Evolutionary conservation across 805 yeast genomes (phyloP).

Genomic region (Debaryomyces castellii): DNA sequence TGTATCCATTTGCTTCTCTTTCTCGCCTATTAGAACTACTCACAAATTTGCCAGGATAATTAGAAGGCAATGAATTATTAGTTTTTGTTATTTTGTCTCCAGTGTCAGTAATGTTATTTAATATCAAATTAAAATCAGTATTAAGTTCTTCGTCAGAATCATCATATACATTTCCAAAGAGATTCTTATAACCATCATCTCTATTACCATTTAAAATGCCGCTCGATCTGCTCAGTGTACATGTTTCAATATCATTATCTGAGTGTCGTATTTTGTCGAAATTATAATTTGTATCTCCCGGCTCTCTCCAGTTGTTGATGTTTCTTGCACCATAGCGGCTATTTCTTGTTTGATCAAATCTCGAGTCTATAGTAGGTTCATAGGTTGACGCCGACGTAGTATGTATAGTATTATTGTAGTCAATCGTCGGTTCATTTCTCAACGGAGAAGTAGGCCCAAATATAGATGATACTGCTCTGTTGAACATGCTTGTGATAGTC

Average conservation of each 20-base stretch:
- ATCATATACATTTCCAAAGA: constrained; percentile 3
- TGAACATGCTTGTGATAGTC: constrained; percentile 4
- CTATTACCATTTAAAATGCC: neutral
- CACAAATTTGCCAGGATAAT: constrained; percentile 19
- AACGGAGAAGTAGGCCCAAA: constrained; percentile 16
- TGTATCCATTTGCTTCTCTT: neutral
- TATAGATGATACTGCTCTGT: constrained; percentile 10
- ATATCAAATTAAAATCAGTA: constrained; percentile 6
- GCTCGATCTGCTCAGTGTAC: neutral
- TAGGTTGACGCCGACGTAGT: neutral
- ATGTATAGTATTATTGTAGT: constrained; percentile 27
- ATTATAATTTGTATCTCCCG: neutral
- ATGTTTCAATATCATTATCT: neutral
- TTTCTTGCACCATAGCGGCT: neutral
- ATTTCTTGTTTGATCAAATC: neutral
- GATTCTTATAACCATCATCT: constrained; percentile 1
- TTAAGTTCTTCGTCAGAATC: constrained; percentile 11
- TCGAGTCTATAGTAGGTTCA: constrained; percentile 7
- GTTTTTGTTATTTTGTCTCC: constrained; percentile 3
- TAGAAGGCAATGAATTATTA: constrained; percentile 13
- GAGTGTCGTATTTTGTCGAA: neutral
- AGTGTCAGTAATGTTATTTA: constrained; percentile 5
- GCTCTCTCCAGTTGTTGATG: neutral
- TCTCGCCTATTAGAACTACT: neutral
- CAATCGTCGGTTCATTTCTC: constrained; percentile 35